Evolutionary conservation across 2,329 filamentous ascomycete genomes (phyloP), one percentile per base, ranked within the genome.

Genomic region (Coniochaeta sp.): DNA sequence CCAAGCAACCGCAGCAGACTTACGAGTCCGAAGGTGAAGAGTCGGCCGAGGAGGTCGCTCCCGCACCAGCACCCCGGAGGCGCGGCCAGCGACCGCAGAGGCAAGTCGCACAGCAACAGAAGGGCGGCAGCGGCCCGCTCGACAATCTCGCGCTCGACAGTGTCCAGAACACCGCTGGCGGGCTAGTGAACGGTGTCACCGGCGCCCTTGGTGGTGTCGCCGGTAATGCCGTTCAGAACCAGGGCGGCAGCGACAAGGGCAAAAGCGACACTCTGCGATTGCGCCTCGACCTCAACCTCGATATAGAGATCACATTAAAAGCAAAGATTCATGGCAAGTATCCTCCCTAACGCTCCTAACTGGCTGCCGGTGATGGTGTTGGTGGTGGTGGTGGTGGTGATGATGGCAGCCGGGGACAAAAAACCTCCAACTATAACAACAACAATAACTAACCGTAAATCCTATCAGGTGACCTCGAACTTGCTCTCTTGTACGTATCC

Each of bases 301-400:
- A 94, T 58, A 78, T 94, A 48, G 89, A 94, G 68, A 88, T 94
- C 55, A 86, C 90, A 61, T 77, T 94, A 55, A 94, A 94, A 76
- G 89, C 89, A 18, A 85, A 86, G 67, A 91, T 94, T 58, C 84
- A 91, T 61, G 90, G n/a, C n/a, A n/a, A n/a, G n/a, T n/a, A n/a
- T n/a, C n/a, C n/a, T n/a, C n/a, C n/a, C n/a, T n/a, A n/a, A n/a
- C n/a, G n/a, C n/a, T n/a, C n/a, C n/a, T n/a, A n/a, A n/a, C n/a
- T n/a, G n/a, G n/a, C n/a, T n/a, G n/a, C n/a, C n/a, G n/a, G n/a
- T n/a, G n/a, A n/a, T n/a, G n/a, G n/a, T n/a, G n/a, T n/a, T n/a
- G n/a, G n/a, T n/a, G n/a, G n/a, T n/a, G n/a, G n/a, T n/a, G n/a
- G n/a, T n/a, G n/a, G n/a, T n/a, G n/a, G n/a, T n/a, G n/a, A n/a